Evolutionary conservation across 179 eudicot species (phyloP), one percentile per base, ranked within the genome.

Genomic region (Silene vulgaris): DNA sequence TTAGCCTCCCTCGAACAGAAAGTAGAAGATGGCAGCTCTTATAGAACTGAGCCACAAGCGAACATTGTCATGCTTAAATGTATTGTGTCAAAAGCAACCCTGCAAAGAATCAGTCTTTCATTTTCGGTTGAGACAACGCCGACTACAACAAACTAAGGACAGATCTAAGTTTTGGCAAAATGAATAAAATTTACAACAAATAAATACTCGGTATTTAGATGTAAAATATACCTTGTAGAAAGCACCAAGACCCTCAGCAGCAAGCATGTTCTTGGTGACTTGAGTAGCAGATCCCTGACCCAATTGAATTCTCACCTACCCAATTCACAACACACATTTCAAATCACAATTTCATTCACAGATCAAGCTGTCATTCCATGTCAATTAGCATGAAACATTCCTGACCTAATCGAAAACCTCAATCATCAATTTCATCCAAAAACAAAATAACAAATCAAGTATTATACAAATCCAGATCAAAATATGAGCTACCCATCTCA

Each of bases 231-330:
- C 90, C 90, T 85, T 85, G 87, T 87, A 87, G 79, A 87, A 87
- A 29, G 88, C 85, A 48, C 88, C 84, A 59, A 87, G 21, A 57
- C 90, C 90, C 76, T 87, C 90, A 77, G 77, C 81, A 57, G 80
- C 78, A 76, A 87, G 82, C 86, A 87, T 87, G 79, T 74, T 83
- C 71, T 71, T 81, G 68, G 88, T 79, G 66, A 87, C 86, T 64
- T 79, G 75, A 43, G n/a, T 83, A 65, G 86, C 88, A 68, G 89
- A 85, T 83, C 89, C 89, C 76, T 87, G 88, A 72, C 89, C 89
- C 79, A 87, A 54, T 74, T 87, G 89, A 65, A 87, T 85, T 75
- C 89, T 83, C 80, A 87, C 89, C 89, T 87, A 65, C 45, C 29
- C 50, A 71, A 9, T 72, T 68, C 56, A 73, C 28, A 29, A 59